These are phyloP conservation scores for Endoconidiophora laricicola DNA, from an alignment of 2,329 filamentous ascomycete species.

Conservation along the genomic window DNA sequence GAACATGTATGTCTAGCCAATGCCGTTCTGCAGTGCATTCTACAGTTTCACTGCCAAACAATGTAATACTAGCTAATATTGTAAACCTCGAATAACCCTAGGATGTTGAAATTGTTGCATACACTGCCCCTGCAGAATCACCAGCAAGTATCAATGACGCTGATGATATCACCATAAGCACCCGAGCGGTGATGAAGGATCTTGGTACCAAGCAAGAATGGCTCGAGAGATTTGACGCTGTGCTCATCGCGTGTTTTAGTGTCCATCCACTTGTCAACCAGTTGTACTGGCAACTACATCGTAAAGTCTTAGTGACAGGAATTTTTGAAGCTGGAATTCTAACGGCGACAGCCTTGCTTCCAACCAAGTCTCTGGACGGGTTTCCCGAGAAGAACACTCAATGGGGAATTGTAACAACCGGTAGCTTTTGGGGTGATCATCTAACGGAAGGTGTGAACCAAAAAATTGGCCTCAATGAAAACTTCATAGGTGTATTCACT, in stretches of 20 bases:
- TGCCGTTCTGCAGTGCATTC: no score
- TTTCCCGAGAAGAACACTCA: slow-evolving; percentile 8
- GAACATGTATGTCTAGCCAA: not conserved
- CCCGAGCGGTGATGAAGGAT: slow-evolving; percentile 41
- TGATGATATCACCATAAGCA: slow-evolving; percentile 47
- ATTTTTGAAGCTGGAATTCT: slow-evolving; percentile 78
- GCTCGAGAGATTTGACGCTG: slow-evolving; percentile 41
- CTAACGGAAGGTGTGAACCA: slow-evolving; percentile 46
- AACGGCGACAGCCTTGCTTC: slow-evolving; percentile 37
- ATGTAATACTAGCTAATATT: not conserved
- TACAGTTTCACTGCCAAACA: not conserved
- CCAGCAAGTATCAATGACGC: slow-evolving; percentile 67
- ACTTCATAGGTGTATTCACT: slow-evolving; percentile 66
- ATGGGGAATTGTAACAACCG: slow-evolving; percentile 85
- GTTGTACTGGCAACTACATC: not conserved
- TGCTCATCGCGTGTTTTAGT: slow-evolving; percentile 79
- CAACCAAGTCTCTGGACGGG: not conserved
- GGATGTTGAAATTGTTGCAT: not conserved
- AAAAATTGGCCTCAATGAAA: slow-evolving; percentile 41
- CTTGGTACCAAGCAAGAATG: slow-evolving; percentile 17
- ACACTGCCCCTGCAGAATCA: not conserved
- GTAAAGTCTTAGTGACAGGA: slow-evolving; percentile 44
- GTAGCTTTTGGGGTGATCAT: slow-evolving; percentile 64
- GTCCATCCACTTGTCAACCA: slow-evolving; percentile 46
- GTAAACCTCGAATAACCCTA: not conserved